Evolutionary conservation across 352 stramenopile genomes (phyloP).

Genomic region (Phytopythium sindhum): DNA sequence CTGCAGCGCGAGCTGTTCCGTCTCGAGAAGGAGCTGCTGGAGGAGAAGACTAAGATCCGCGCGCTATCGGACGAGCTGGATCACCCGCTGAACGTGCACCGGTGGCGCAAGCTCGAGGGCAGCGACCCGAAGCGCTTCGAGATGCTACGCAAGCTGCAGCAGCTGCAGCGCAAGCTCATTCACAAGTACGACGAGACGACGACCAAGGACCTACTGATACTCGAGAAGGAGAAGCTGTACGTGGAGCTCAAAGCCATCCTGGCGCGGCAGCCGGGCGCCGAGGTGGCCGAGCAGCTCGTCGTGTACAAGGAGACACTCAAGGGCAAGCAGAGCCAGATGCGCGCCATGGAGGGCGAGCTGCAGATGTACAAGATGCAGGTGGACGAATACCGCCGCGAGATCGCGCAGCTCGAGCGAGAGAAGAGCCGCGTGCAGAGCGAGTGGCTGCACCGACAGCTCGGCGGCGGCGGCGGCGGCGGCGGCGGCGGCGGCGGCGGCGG

Average conservation of each 20-base stretch:
- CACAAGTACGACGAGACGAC: slow-evolving; percentile 72
- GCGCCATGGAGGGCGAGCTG: slow-evolving; percentile 88
- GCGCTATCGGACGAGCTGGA: slow-evolving; percentile 88
- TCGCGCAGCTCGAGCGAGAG: slow-evolving; percentile 57
- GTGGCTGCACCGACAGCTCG: slow-evolving; percentile 1
- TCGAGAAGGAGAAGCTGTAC: slow-evolving; percentile 91
- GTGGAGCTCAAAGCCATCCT: slow-evolving; percentile 90
- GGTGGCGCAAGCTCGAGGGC: slow-evolving; percentile 88
- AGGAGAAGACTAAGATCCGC: slow-evolving; percentile 86
- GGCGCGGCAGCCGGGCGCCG: slow-evolving; percentile 78
- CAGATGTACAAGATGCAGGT: slow-evolving; percentile 93
- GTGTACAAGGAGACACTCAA: slow-evolving; percentile 89
- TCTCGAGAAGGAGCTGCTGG: slow-evolving; percentile 71
- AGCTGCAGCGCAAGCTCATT: slow-evolving; percentile 82
- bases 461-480: background rate
- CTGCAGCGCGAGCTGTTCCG: slow-evolving; percentile 59
- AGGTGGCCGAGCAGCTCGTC: slow-evolving; percentile 85
- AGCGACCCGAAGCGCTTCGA: slow-evolving; percentile 88
- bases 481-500: no score
- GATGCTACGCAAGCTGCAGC: slow-evolving; percentile 87
- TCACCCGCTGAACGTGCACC: slow-evolving; percentile 90
- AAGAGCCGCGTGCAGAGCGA: slow-evolving; percentile 16
- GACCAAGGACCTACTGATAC: slow-evolving; percentile 66
- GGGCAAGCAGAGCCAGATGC: slow-evolving; percentile 75
- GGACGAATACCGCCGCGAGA: slow-evolving; percentile 69